These are phyloP conservation scores for Barbarea vulgaris DNA, from an alignment of 345 rosid species.

Conservation along the genomic window DNA sequence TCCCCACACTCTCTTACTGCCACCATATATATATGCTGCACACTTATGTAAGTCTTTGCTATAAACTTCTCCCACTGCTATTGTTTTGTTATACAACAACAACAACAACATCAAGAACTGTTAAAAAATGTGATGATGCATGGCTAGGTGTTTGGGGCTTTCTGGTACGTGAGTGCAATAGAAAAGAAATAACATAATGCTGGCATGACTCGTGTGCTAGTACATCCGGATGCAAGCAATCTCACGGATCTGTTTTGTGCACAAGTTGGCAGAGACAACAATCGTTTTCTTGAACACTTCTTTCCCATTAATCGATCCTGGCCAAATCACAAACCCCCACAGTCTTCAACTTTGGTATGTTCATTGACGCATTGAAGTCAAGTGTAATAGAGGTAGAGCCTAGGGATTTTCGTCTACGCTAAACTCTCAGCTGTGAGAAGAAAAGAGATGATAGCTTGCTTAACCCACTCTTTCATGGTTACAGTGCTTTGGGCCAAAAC, in stretches of 20 bases:
- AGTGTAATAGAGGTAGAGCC: constrained; percentile 9
- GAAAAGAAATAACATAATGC: constrained; percentile 14
- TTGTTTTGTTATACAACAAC: neutral
- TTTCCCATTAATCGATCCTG: constrained; percentile 31
- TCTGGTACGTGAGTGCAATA: constrained; percentile 34
- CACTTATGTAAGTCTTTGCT: constrained; percentile 26
- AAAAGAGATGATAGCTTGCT: too few relatives aligned
- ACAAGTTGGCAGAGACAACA: neutral
- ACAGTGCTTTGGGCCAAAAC: too few relatives aligned
- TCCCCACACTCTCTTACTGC: constrained; percentile 12
- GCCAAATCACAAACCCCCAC: constrained; percentile 6
- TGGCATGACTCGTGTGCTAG: constrained; percentile 26
- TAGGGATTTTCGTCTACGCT: too few relatives aligned
- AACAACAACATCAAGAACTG: neutral
- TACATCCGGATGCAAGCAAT: neutral
- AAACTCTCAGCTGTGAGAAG: too few relatives aligned
- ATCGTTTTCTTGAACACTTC: neutral
- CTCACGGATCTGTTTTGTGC: neutral
- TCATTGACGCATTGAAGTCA: constrained; percentile 31
- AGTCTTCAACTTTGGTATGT: constrained; percentile 40
- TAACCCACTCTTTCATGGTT: too few relatives aligned
- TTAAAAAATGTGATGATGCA: neutral
- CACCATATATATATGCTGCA: too few relatives aligned
- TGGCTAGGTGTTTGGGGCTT: constrained; percentile 38
- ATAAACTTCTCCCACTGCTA: neutral